Conservation (phyloP, 768 basidiomycete genomes). For the Mycena latifolia region DNA sequence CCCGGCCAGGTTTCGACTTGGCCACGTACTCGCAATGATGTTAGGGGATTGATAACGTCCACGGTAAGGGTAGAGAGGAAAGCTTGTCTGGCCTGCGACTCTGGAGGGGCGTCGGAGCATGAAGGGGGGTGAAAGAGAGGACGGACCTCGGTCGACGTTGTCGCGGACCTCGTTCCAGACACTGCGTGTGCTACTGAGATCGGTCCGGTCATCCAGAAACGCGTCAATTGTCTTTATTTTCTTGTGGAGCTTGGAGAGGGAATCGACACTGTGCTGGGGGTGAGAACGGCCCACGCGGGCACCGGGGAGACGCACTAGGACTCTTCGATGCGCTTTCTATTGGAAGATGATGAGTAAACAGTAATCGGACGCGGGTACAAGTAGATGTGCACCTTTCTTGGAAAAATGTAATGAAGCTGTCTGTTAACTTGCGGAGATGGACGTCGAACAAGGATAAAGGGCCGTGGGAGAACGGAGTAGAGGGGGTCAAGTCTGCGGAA, state of each 20-base stretch:
- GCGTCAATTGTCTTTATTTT: slow-evolving; percentile 79
- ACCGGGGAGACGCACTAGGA: slow-evolving; percentile 68
- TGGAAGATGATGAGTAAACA: slow-evolving; percentile 38
- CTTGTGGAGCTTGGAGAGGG: slow-evolving; percentile 78
- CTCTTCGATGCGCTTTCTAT: slow-evolving; percentile 88
- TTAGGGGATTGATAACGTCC: slow-evolving; percentile 82
- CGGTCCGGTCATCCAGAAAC: slow-evolving; percentile 78
- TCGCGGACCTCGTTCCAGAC: slow-evolving; percentile 91
- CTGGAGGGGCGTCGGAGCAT: slow-evolving; percentile 52
- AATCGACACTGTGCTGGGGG: slow-evolving; percentile 69
- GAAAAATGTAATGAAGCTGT: slow-evolving; percentile 88
- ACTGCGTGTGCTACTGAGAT: slow-evolving; percentile 71
- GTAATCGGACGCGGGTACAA: slow-evolving; percentile 28
- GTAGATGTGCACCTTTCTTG: slow-evolving; percentile 76
- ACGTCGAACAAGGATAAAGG: slow-evolving; percentile 80
- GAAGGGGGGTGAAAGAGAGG: slow-evolving; percentile 7
- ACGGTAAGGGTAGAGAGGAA: slow-evolving; percentile 77
- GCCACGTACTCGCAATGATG: slow-evolving; percentile 69
- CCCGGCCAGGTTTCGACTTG: background rate
- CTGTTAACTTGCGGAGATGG: slow-evolving; percentile 75
- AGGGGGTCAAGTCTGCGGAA: slow-evolving; percentile 38
- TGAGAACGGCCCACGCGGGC: slow-evolving; percentile 1
- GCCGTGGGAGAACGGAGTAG: slow-evolving; percentile 57
- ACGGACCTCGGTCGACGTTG: slow-evolving; percentile 83
- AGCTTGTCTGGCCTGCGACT: slow-evolving; percentile 86